These are phyloP conservation scores for Geotrichum australiense DNA, from an alignment of 1,139 yeast genomes.

Conservation along the genomic window DNA sequence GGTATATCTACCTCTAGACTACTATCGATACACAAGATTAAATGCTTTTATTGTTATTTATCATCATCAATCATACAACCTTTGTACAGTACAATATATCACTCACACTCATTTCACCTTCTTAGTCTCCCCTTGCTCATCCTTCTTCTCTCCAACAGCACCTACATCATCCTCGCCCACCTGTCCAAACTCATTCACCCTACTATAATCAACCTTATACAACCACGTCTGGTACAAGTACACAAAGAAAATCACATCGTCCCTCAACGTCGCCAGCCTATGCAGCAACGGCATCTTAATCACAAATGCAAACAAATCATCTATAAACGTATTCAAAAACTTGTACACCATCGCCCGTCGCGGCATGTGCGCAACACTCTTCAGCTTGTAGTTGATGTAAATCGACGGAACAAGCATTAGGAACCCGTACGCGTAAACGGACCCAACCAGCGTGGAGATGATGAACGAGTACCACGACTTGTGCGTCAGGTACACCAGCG, in stretches of 20 bases:
- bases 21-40: too few relatives aligned
- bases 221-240: slow-evolving; percentile 39
- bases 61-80: too few relatives aligned
- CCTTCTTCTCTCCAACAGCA: neutral
- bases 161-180: slow-evolving; percentile 27
- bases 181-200: slow-evolving; percentile 40
- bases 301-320: slow-evolving; percentile 39
- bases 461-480: slow-evolving; percentile 40
- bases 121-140: slow-evolving; percentile 3
- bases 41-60: too few relatives aligned
- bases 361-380: slow-evolving; percentile 40
- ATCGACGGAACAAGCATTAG: slow-evolving; percentile 37
- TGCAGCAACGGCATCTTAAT: slow-evolving; percentile 38
- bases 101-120: slow-evolving; percentile 3
- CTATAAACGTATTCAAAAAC: slow-evolving; percentile 39
- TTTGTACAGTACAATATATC: too few relatives aligned
- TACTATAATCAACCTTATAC: slow-evolving; percentile 36
- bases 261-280: slow-evolving; percentile 38
- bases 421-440: slow-evolving; percentile 40
- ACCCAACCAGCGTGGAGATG: slow-evolving; percentile 37
- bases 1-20: too few relatives aligned
- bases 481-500: slow-evolving; percentile 36
- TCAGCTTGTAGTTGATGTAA: slow-evolving; percentile 38
- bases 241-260: slow-evolving; percentile 37
- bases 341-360: slow-evolving; percentile 38